A percentile compares a stretch with the other conserved stretches of the same genome.
phyloP scores from a whole-genome alignment of 805 yeast genomes.

The Blastobotrys chiropterorum region DNA sequence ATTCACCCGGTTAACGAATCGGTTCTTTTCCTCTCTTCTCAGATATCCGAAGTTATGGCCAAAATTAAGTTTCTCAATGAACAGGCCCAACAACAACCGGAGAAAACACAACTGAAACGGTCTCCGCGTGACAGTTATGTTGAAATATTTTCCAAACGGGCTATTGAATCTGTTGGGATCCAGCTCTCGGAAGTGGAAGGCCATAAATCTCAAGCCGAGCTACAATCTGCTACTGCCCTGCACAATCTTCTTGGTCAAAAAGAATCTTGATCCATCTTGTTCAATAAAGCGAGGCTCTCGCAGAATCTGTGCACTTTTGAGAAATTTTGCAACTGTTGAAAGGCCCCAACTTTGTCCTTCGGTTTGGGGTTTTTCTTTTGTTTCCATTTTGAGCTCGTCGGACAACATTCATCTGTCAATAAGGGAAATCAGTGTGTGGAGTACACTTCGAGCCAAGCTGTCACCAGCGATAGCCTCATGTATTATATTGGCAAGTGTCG shows the following conservation, averaged over 20 bases:
- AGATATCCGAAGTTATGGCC: slow-evolving; percentile 2
- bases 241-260: neutral
- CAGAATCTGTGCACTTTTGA: no score
- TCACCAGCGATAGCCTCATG: no score
- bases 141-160: slow-evolving; percentile 2
- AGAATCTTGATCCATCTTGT: neutral
- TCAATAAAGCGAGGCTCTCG: neutral
- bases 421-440: no score
- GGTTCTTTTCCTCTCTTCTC: slow-evolving; percentile 1
- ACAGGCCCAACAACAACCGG: neutral
- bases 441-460: no score
- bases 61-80: neutral
- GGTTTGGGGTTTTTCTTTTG: no score
- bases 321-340: no score
- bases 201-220: neutral
- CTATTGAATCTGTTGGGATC: slow-evolving; percentile 3
- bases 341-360: no score
- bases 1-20: slow-evolving; percentile 3
- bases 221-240: neutral
- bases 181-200: neutral
- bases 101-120: neutral
- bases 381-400: no score
- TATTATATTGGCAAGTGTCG: no score
- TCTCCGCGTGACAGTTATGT: slow-evolving; percentile 1
- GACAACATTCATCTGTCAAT: no score